Conservation (phyloP, 2,329 filamentous ascomycete genomes). For the Ophiosphaerella herpotricha region DNA sequence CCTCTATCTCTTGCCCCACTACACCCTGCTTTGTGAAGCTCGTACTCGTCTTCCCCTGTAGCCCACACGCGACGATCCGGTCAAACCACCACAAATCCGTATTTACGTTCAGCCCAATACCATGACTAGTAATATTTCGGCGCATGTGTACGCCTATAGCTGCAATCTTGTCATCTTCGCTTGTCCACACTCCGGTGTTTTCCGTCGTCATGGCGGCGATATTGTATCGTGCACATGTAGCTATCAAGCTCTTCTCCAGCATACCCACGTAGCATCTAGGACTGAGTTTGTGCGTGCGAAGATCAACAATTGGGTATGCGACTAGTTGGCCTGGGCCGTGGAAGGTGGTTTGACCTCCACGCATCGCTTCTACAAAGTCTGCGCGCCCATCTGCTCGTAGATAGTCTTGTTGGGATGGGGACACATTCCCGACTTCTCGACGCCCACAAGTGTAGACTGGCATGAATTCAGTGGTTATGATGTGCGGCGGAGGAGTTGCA, state of each 20-base stretch:
- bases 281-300: constrained; percentile 69
- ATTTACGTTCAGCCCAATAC: constrained; percentile 78
- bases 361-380: constrained; percentile 70
- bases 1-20: constrained; percentile 38
- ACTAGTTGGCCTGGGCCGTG: constrained; percentile 93
- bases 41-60: constrained; percentile 79
- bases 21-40: constrained; percentile 66
- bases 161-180: constrained; percentile 70
- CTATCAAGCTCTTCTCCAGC: constrained; percentile 76
- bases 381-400: constrained; percentile 54
- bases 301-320: constrained; percentile 88
- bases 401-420: constrained; percentile 50
- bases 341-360: constrained; percentile 91
- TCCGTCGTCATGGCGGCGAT: constrained; percentile 68
- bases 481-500: constrained; percentile 61
- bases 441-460: constrained; percentile 91
- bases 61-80: constrained; percentile 87
- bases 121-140: constrained; percentile 81
- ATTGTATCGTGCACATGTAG: constrained; percentile 63
- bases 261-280: constrained; percentile 78
- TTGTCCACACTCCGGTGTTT: constrained; percentile 82
- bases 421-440: constrained; percentile 66
- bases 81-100: constrained; percentile 67
- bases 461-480: constrained; percentile 80
- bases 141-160: constrained; percentile 91